These are phyloP conservation scores for Alternaria triticimaculans DNA, from an alignment of 2,329 filamentous ascomycete genomes.

Conservation along the genomic window DNA sequence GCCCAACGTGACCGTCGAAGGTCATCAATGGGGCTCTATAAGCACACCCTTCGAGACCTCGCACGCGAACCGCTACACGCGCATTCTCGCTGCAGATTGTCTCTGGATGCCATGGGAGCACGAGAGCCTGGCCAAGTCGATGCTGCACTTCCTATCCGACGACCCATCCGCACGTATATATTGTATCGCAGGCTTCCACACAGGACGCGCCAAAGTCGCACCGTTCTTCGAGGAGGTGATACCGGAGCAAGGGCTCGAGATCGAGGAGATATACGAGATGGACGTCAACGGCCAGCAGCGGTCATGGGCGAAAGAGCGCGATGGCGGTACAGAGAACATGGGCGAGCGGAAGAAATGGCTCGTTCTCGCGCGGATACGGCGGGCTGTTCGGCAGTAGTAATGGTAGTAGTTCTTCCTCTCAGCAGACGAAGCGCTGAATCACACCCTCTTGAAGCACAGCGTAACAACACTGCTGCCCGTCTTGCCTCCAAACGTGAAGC, in stretches of 20 bases:
- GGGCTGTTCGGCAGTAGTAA: conserved; percentile 9
- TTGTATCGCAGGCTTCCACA: conserved; percentile 76
- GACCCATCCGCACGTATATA: conserved; percentile 60
- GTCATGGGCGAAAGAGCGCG: conserved; percentile 62
- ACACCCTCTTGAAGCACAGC: conserved; percentile 72
- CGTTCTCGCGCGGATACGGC: conserved; percentile 58
- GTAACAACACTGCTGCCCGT: conserved; percentile 90
- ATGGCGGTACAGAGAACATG: conserved; percentile 67
- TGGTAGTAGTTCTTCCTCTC: not conserved
- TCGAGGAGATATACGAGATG: conserved; percentile 72
- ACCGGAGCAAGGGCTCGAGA: conserved; percentile 57
- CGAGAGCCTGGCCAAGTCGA: conserved; percentile 67
- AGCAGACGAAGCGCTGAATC: conserved; percentile 3
- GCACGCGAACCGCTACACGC: conserved; percentile 59
- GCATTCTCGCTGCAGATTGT: conserved; percentile 74
- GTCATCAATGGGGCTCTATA: conserved; percentile 70
- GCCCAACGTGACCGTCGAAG: conserved; percentile 56
- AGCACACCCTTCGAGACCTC: conserved; percentile 48
- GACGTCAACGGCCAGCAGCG: conserved; percentile 69
- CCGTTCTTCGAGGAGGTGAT: conserved; percentile 68
- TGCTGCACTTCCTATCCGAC: conserved; percentile 65
- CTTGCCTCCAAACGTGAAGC: conserved; percentile 86
- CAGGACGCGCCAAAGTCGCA: conserved; percentile 69
- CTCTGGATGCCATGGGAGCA: conserved; percentile 79
- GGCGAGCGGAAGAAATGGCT: conserved; percentile 73